phyloP scores from a whole-genome alignment of 2,329 filamentous ascomycete genomes.

The Verticillium zaregamsianum region DNA sequence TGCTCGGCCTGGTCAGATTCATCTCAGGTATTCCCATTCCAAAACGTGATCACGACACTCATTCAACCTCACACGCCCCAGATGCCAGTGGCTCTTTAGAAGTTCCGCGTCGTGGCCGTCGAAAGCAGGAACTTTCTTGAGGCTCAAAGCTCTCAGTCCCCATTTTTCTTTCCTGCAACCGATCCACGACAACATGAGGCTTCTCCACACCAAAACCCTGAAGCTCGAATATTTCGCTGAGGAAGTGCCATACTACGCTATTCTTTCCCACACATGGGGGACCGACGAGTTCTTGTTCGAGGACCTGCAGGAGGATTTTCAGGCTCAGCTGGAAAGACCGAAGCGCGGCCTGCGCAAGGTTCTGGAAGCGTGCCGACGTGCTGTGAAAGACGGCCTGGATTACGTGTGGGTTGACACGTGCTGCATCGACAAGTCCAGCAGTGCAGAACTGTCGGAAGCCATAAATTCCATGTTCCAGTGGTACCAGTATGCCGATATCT shows the following conservation, averaged over 20 bases:
- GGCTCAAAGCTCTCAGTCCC: too few species aligned
- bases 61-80: too few species aligned
- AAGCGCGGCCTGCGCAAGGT: slow-evolving; percentile 11
- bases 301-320: slow-evolving; percentile 8
- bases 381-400: slow-evolving; percentile 1
- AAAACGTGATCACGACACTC: too few species aligned
- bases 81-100: too few species aligned
- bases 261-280: slow-evolving; percentile 23
- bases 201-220: neutral
- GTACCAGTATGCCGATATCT: slow-evolving; percentile 26
- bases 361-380: slow-evolving; percentile 4
- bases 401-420: slow-evolving; percentile 32
- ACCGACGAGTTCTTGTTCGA: slow-evolving; percentile 17
- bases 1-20: too few species aligned
- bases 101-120: too few species aligned
- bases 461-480: slow-evolving; percentile 22
- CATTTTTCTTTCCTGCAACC: neutral
- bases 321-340: neutral
- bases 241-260: slow-evolving; percentile 13
- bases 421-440: slow-evolving; percentile 27
- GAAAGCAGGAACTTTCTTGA: too few species aligned
- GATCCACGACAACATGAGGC: slow-evolving; percentile 30
- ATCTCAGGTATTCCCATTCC: too few species aligned
- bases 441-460: slow-evolving; percentile 24
- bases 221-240: neutral